These are phyloP conservation scores for Plantago major DNA, from an alignment of 257 asterid genomes.

Conservation along the genomic window DNA sequence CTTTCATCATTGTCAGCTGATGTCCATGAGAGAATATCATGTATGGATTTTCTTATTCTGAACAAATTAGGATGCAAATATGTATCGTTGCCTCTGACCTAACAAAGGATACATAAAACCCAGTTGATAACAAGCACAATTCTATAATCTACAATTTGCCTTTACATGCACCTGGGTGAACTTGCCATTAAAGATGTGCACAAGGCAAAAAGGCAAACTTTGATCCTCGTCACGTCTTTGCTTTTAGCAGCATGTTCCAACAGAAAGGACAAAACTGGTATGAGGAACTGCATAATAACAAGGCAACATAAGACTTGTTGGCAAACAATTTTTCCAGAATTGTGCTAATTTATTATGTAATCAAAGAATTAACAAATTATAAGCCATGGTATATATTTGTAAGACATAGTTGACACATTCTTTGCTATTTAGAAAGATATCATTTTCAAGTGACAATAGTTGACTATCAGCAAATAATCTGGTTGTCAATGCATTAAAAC, in stretches of 20 bases:
- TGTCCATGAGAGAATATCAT: constrained; percentile 57
- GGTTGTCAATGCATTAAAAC: too few relatives aligned
- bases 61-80: constrained; percentile 43
- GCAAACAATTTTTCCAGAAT: constrained; percentile 4
- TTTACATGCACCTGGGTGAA: constrained; percentile 7
- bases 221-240: constrained; percentile 51
- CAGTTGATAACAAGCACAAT: not conserved
- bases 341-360: not conserved
- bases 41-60: constrained; percentile 44
- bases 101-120: not conserved
- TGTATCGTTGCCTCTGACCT: constrained; percentile 63
- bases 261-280: constrained; percentile 57
- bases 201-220: constrained; percentile 69
- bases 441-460: not conserved
- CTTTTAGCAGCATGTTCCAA: constrained; percentile 51
- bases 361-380: not conserved
- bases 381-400: too few relatives aligned
- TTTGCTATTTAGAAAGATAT: not conserved
- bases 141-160: constrained; percentile 5
- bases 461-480: not conserved
- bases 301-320: constrained; percentile 15
- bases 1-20: constrained; percentile 60
- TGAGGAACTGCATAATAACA: constrained; percentile 58
- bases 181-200: constrained; percentile 82
- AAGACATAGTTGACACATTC: too few relatives aligned